Evolutionary conservation across 75 land plant genomes (phyloP).

Genomic region (Pseudotsuga menziesii): DNA sequence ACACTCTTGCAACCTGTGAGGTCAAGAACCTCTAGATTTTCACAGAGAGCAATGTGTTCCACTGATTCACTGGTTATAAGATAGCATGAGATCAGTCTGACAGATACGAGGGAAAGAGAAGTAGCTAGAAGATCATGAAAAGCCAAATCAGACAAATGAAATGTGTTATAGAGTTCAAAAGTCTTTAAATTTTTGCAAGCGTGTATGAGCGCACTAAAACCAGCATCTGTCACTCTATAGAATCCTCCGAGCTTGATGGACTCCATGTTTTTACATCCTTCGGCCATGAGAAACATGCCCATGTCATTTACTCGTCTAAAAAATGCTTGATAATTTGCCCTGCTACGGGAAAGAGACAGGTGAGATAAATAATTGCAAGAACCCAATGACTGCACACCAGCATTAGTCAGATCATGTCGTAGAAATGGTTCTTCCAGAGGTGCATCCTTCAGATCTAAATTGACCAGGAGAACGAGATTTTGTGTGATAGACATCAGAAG

Average conservation of each 20-base stretch:
- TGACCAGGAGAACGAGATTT: constrained; percentile 36
- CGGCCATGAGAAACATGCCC: constrained; percentile 64
- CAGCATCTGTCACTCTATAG: constrained; percentile 74
- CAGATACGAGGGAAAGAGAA: constrained; percentile 32
- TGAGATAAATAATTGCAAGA: constrained; percentile 26
- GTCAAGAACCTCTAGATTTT: constrained; percentile 47
- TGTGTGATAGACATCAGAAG: constrained; percentile 32
- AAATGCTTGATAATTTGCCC: constrained; percentile 17
- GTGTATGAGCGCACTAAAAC: constrained; percentile 59
- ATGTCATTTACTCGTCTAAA: constrained; percentile 70
- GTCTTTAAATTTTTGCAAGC: constrained; percentile 45
- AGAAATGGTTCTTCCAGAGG: constrained; percentile 30
- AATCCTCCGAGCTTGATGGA: constrained; percentile 76
- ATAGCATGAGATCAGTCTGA: constrained; percentile 44
- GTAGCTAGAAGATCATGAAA: constrained; percentile 48
- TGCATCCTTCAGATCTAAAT: constrained; percentile 55
- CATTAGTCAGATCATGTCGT: constrained; percentile 48
- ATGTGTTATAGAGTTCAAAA: constrained; percentile 55
- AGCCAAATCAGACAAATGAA: constrained; percentile 58
- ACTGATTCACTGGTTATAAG: constrained; percentile 62
- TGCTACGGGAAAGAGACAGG: constrained; percentile 50
- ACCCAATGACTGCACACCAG: constrained; percentile 51
- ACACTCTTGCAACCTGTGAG: constrained; percentile 66
- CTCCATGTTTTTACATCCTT: constrained; percentile 47
- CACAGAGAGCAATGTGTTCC: constrained; percentile 34